A percentile compares a stretch with the other conserved stretches of the same genome.
phyloP scores from a whole-genome alignment of 306 rosid species.

The Mimosa pudica region DNA sequence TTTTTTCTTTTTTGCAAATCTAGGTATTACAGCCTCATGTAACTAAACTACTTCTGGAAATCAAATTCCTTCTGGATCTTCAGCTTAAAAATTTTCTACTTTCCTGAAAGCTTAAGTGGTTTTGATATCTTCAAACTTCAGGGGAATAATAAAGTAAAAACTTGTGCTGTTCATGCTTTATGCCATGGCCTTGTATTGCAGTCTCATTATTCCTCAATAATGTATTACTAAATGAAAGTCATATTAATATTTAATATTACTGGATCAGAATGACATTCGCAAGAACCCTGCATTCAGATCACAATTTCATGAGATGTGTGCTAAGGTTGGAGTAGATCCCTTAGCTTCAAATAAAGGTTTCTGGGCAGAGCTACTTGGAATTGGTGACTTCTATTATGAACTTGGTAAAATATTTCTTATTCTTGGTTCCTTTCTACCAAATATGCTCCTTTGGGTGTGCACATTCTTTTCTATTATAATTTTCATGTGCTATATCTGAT shows the following conservation, averaged over 20 bases:
- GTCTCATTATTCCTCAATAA: background rate
- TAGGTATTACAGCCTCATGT: background rate
- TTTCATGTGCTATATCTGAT: slow-evolving; percentile 11
- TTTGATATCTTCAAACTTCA: slow-evolving; percentile 1
- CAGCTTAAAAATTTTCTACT: background rate
- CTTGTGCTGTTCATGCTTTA: slow-evolving; percentile 8
- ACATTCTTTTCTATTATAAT: slow-evolving; percentile 4
- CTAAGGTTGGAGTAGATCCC: slow-evolving; percentile 97
- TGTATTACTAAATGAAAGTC: slow-evolving; percentile 16
- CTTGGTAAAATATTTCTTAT: slow-evolving; percentile 59
- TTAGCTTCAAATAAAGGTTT: slow-evolving; percentile 95
- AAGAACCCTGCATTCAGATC: slow-evolving; percentile 98
- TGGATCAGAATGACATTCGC: slow-evolving; percentile 82
- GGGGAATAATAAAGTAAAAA: slow-evolving; percentile 12
- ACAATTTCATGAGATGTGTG: slow-evolving; percentile 96
- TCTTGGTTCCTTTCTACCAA: slow-evolving; percentile 21
- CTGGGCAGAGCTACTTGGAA: slow-evolving; percentile 97
- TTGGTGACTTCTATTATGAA: slow-evolving; percentile 96
- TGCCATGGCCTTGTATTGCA: slow-evolving; percentile 18
- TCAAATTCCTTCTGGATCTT: background rate
- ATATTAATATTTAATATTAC: slow-evolving; percentile 20
- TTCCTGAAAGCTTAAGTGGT: background rate
- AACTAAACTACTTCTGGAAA: background rate
- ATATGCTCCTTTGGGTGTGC: slow-evolving; percentile 3
- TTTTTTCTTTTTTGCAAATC: background rate